These are phyloP conservation scores for Globisporangium polare DNA, from an alignment of 352 stramenopile species.

Conservation along the genomic window DNA sequence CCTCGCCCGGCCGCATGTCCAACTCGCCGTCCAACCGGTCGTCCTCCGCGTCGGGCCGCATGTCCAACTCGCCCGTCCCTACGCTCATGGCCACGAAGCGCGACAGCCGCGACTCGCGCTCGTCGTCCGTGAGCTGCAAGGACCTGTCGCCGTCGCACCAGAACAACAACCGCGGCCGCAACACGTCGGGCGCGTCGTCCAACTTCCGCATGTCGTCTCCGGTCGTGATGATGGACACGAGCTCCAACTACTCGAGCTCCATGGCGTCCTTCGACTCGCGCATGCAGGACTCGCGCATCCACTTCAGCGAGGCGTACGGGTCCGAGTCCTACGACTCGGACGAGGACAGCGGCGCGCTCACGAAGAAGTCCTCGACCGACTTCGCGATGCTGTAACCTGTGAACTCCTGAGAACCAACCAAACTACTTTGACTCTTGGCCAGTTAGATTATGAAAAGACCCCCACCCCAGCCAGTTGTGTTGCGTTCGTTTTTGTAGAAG, in stretches of 20 bases:
- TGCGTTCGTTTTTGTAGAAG: neutral
- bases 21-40: conserved; percentile 22
- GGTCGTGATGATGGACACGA: conserved; percentile 31
- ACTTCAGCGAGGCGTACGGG: conserved; percentile 65
- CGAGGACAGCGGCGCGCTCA: conserved; percentile 30
- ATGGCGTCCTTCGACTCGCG: conserved; percentile 24
- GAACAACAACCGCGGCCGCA: conserved; percentile 1
- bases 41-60: neutral
- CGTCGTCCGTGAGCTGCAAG: conserved; percentile 41
- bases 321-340: conserved; percentile 36
- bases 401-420: neutral
- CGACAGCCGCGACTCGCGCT: conserved; percentile 35
- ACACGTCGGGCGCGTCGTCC: conserved; percentile 17
- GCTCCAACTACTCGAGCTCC: conserved; percentile 27
- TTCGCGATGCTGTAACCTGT: conserved; percentile 50
- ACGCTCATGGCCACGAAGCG: conserved; percentile 32
- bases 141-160: conserved; percentile 29
- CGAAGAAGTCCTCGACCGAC: conserved; percentile 32
- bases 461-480: neutral
- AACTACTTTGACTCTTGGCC: neutral
- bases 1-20: conserved; percentile 20
- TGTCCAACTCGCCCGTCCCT: conserved; percentile 46
- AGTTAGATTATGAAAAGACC: conserved; percentile 8
- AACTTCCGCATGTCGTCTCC: conserved; percentile 41
- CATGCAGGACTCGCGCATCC: conserved; percentile 51